Percentiles rank a stretch among this genome's conserved stretches.
Conservation (phyloP, 495 filamentous ascomycete species). For the Penicillium atrosanguineum region DNA sequence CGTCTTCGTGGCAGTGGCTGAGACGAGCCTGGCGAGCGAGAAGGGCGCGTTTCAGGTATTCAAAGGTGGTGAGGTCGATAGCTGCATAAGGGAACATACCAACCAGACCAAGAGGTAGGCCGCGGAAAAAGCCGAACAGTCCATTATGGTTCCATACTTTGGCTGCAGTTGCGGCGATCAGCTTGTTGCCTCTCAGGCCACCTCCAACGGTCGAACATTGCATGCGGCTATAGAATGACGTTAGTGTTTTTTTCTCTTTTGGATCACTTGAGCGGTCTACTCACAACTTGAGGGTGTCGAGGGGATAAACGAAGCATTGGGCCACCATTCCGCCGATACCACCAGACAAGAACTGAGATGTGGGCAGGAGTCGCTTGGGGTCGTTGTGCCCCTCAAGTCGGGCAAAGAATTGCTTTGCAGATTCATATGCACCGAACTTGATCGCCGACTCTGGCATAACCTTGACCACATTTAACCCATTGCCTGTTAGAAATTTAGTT, state of each 20-base stretch:
- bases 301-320: conserved; percentile 93
- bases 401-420: conserved; percentile 83
- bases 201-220: conserved; percentile 91
- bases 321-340: conserved; percentile 90
- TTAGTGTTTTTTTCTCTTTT: not conserved
- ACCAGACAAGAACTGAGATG: conserved; percentile 87
- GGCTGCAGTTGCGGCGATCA: conserved; percentile 75
- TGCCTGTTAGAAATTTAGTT: conserved; percentile 56
- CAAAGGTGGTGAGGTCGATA: conserved; percentile 93
- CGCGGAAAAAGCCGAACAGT: conserved; percentile 79
- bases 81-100: conserved; percentile 98
- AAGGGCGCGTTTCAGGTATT: conserved; percentile 79
- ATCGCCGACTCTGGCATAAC: conserved; percentile 98
- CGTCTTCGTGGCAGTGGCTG: conserved; percentile 73
- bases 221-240: conserved; percentile 58
- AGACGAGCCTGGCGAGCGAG: conserved; percentile 66
- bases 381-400: conserved; percentile 86
- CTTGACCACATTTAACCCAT: conserved; percentile 94
- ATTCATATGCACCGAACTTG: conserved; percentile 94
- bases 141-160: conserved; percentile 82
- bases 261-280: conserved; percentile 18
- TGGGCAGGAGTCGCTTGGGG: conserved; percentile 68
- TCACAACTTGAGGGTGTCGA: conserved; percentile 96
- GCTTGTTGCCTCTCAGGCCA: conserved; percentile 77
- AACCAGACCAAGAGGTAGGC: conserved; percentile 84